phyloP scores from a whole-genome alignment of 2,329 filamentous ascomycete species.

The Davidsoniella eucalypti region DNA sequence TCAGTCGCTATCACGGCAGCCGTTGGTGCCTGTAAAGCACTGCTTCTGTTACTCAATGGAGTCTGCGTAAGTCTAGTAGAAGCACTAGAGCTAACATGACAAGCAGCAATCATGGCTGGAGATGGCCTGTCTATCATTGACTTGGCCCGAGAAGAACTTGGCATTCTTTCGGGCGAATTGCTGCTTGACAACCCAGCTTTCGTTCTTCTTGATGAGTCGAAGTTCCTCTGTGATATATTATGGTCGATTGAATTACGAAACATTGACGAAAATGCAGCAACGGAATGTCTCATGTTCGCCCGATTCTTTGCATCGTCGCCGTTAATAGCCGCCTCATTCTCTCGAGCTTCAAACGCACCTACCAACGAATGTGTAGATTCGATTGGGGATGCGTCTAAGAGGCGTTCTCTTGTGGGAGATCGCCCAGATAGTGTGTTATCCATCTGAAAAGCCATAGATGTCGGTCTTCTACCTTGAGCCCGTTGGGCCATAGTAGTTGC shows the following conservation, averaged over 20 bases:
- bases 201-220: too few species aligned
- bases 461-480: slow-evolving; percentile 17
- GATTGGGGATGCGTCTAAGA: slow-evolving; percentile 40
- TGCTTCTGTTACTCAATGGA: slow-evolving; percentile 1
- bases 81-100: slow-evolving; percentile 5
- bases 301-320: slow-evolving; percentile 11
- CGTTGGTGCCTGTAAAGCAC: neutral
- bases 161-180: too few species aligned
- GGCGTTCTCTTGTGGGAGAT: neutral
- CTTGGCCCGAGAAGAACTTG: neutral
- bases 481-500: slow-evolving; percentile 5
- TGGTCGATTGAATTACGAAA: neutral
- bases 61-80: slow-evolving; percentile 8
- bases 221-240: neutral
- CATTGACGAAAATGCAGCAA: neutral
- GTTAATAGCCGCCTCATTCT: slow-evolving; percentile 16
- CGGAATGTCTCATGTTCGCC: neutral
- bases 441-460: slow-evolving; percentile 16
- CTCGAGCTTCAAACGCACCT: slow-evolving; percentile 44
- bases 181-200: too few species aligned
- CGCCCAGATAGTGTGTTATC: neutral
- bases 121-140: neutral
- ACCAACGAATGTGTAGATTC: slow-evolving; percentile 48
- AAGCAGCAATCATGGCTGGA: slow-evolving; percentile 2
- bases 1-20: neutral